Evolutionary conservation across 1,284 basidiomycete genomes (phyloP), one percentile per base, ranked within the genome.

Genomic region (Termitomyces sp.): DNA sequence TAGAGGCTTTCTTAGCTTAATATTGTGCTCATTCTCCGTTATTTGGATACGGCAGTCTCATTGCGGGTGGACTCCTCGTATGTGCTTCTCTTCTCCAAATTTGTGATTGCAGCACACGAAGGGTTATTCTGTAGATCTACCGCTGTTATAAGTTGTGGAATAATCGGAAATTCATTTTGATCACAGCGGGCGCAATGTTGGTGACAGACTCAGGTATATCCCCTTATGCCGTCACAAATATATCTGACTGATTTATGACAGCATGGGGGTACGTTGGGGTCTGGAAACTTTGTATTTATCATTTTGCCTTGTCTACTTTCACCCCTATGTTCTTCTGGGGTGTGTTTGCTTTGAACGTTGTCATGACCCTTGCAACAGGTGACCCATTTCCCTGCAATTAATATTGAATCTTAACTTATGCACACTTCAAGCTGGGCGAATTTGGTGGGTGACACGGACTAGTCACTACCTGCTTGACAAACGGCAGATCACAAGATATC

Each of bases 391-490:
- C 7, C 10, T 49, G 7, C 24, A n/a, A 44, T 19, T 16, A 52
- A 46, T 11, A 42, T 38, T 44, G 21, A 24, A 38, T 39, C 30
- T 24, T 31, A 18, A 9, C 18, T 33, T 8, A 33, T 19, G n/a
- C 10, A 37, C 1, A 30, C 14, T 11, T 19, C 6, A n/a, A 66
- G 63, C 64, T 39, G 64, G 63, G 34, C 60, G 64, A 16, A 66
- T 66, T 33, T 67, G 62, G 64, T 67, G 63, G 65, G 61, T 66
- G 40, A 59, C 60, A 46, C 58, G 60, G 46, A 56, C 59, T 30
- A 63, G 56, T 24, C 59, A 58, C 38, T 47, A 55, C 28, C 62
- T 65, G 37, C 54, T 67, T 19, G 63, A 61, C 52, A 60, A 39
- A 38, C 62, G 43, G 49, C 60, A 45, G 53, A 55, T 49, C 53